phyloP scores from a whole-genome alignment of 2,329 filamentous ascomycete species.

The Cryphonectria carpinicola region DNA sequence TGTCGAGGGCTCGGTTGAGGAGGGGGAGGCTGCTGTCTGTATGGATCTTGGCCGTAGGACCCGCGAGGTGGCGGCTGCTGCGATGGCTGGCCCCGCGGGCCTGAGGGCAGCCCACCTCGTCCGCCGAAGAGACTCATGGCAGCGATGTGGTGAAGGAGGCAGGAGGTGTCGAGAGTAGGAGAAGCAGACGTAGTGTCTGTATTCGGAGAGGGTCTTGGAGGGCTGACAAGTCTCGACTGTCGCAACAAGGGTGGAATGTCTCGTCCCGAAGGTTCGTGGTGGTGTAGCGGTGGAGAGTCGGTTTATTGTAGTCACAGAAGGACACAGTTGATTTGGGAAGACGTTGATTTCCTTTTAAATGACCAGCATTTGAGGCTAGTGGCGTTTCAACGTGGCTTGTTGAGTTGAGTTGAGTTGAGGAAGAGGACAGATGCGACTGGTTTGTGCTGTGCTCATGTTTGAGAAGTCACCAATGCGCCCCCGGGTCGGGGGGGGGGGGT shows the following conservation, averaged over 20 bases:
- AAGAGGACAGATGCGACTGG: background rate
- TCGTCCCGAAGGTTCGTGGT: background rate
- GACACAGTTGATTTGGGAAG: background rate
- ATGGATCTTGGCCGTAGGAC: slow-evolving; percentile 19
- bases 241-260: background rate
- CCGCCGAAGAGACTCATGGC: slow-evolving; percentile 15
- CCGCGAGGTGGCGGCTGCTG: slow-evolving; percentile 20
- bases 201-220: background rate
- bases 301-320: background rate
- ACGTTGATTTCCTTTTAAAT: slow-evolving; percentile 1
- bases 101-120: slow-evolving; percentile 19
- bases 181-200: background rate
- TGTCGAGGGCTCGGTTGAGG: slow-evolving; percentile 15
- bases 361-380: slow-evolving; percentile 8
- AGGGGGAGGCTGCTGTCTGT: slow-evolving; percentile 18
- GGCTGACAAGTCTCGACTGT: background rate
- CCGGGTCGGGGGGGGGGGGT: background rate
- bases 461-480: background rate
- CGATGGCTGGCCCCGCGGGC: slow-evolving; percentile 11
- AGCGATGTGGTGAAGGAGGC: background rate
- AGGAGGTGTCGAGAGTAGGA: background rate
- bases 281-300: background rate
- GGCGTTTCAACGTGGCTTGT: slow-evolving; percentile 6
- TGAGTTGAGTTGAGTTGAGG: background rate
- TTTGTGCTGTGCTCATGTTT: slow-evolving; percentile 14